Conservation (phyloP, 1,139 yeast species). For the Blastobotrys serpentis region DNA sequence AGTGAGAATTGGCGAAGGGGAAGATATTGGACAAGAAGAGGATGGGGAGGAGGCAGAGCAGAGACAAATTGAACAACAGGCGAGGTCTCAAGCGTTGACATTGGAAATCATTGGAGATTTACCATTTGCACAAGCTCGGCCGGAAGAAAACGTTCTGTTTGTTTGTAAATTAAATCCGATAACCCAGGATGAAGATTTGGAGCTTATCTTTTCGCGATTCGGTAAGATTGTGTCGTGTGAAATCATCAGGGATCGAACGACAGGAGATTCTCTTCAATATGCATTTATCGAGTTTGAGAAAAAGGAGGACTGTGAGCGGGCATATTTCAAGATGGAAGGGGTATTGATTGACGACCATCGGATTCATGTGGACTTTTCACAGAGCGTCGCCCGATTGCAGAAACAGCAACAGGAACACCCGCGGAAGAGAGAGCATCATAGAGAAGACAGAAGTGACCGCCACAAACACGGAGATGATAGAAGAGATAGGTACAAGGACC, state of each 20-base stretch:
- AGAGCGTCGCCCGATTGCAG: conserved; percentile 43
- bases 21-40: conserved; percentile 26
- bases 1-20: conserved; percentile 40
- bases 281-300: conserved; percentile 60
- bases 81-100: conserved; percentile 56
- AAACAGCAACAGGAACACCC: conserved; percentile 12
- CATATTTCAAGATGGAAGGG: conserved; percentile 58
- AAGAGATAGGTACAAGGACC: conserved; percentile 15
- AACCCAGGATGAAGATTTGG: conserved; percentile 55
- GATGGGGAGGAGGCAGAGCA: conserved; percentile 29
- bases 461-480: conserved; percentile 14
- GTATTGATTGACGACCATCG: conserved; percentile 64
- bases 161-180: conserved; percentile 63
- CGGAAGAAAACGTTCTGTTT: conserved; percentile 60
- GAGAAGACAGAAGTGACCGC: no score
- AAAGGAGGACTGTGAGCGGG: conserved; percentile 53
- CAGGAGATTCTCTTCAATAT: conserved; percentile 54
- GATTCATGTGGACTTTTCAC: conserved; percentile 67
- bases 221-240: conserved; percentile 55
- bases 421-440: no score
- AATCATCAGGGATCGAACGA: conserved; percentile 47
- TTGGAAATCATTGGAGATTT: conserved; percentile 65
- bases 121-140: conserved; percentile 57
- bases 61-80: conserved; percentile 39
- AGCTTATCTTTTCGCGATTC: conserved; percentile 56